A percentile compares a stretch with the other conserved stretches of the same genome.
These are phyloP conservation scores for Fusarium papillatum DNA, from an alignment of 2,329 filamentous ascomycete genomes.

Conservation along the genomic window DNA sequence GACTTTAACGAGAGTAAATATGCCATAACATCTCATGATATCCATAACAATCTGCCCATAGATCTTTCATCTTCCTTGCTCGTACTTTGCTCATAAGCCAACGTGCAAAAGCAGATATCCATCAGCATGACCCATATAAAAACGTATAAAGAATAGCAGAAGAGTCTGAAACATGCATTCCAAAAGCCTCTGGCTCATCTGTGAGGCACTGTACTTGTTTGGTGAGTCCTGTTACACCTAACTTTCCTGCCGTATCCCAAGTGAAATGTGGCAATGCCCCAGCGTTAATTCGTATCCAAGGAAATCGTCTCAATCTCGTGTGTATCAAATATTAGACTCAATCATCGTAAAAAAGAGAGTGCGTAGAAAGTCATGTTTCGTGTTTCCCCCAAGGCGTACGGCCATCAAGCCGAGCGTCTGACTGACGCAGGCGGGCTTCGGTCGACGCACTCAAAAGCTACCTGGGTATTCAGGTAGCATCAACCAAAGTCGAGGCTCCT, in stretches of 20 bases:
- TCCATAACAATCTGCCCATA: constrained; percentile 3
- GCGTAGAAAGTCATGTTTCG: constrained; percentile 6
- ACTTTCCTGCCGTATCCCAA: constrained; percentile 16
- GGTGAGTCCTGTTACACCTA: constrained; percentile 43
- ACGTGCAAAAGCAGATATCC: background rate
- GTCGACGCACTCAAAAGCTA: background rate
- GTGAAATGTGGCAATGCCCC: constrained; percentile 14
- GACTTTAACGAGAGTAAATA: background rate
- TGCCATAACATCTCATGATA: background rate
- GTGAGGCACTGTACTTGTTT: constrained; percentile 20
- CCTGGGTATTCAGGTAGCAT: constrained; percentile 1
- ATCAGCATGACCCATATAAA: background rate
- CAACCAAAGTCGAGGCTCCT: background rate
- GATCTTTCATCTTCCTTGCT: background rate
- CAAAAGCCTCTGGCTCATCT: constrained; percentile 1
- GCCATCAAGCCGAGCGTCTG: background rate
- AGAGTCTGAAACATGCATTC: constrained; percentile 18
- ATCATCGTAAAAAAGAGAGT: background rate
- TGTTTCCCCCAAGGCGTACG: constrained; percentile 18
- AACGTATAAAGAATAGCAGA: background rate
- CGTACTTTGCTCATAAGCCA: background rate
- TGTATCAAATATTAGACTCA: constrained; percentile 13
- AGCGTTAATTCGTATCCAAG: constrained; percentile 9
- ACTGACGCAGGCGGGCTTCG: background rate
- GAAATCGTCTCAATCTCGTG: constrained; percentile 2